Conservation (phyloP, 2,329 filamentous ascomycete species). For the Parascedosporium putredinis region DNA sequence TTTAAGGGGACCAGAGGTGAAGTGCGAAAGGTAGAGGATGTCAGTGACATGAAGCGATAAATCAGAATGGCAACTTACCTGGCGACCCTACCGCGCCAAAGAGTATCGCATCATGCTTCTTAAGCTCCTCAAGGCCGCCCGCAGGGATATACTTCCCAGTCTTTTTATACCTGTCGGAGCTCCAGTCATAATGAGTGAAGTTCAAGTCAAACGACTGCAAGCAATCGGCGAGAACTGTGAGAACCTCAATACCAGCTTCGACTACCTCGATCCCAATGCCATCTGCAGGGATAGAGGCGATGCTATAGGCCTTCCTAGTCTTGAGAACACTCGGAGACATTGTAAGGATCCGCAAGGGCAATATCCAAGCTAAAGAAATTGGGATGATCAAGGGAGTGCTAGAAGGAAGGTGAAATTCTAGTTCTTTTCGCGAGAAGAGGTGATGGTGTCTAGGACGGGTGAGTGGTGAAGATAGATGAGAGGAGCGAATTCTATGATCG, state of each 20-base stretch:
- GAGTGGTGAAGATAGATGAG: neutral
- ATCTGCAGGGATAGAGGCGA: slow-evolving; percentile 52
- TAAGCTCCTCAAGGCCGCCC: slow-evolving; percentile 25
- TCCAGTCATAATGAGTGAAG: slow-evolving; percentile 57
- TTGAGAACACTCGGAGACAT: neutral
- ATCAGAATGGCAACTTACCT: slow-evolving; percentile 17
- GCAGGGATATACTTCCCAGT: slow-evolving; percentile 45
- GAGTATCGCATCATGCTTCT: slow-evolving; percentile 45
- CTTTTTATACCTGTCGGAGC: slow-evolving; percentile 54
- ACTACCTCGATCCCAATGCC: slow-evolving; percentile 57
- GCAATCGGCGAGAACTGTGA: slow-evolving; percentile 41
- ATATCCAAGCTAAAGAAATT: too few relatives aligned
- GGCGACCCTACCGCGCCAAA: slow-evolving; percentile 56
- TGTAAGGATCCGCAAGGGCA: neutral
- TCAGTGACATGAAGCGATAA: too few relatives aligned
- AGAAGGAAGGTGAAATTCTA: too few relatives aligned
- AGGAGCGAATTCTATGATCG: too few relatives aligned
- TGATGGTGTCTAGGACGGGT: neutral
- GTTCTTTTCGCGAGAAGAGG: too few relatives aligned
- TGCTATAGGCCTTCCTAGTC: slow-evolving; percentile 29
- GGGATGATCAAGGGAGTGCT: neutral
- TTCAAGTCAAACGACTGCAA: slow-evolving; percentile 48
- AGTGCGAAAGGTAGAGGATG: too few relatives aligned
- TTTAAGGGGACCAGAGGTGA: too few relatives aligned
- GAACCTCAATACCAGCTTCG: slow-evolving; percentile 46